A percentile compares a stretch with the other conserved stretches of the same genome.
These are phyloP conservation scores for Paramecium caudatum DNA, from an alignment of 73 alveolate species.

Conservation along the genomic window DNA sequence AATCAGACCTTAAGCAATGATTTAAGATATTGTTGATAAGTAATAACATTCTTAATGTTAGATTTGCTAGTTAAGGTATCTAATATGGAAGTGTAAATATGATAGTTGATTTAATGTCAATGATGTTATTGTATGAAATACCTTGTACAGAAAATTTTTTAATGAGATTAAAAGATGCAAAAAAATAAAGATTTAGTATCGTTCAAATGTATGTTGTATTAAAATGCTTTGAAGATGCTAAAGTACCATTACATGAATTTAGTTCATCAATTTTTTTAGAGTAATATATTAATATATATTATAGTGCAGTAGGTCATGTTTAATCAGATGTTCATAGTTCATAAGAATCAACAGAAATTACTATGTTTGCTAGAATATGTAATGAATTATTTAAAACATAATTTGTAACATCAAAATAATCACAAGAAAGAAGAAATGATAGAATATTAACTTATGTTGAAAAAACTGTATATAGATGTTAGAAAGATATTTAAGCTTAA, in stretches of 20 bases:
- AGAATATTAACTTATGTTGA: neutral
- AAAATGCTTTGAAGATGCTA: constrained; percentile 35
- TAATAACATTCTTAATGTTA: neutral
- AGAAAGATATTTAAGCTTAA: neutral
- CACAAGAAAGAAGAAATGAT: constrained; percentile 36
- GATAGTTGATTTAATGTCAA: neutral
- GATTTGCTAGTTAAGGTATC: constrained; percentile 39
- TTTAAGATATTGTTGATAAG: constrained; percentile 18
- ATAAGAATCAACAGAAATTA: neutral
- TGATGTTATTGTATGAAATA: constrained; percentile 35
- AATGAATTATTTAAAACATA: constrained; percentile 15
- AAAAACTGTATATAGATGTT: neutral
- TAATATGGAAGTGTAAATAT: neutral
- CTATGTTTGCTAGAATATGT: constrained; percentile 20
- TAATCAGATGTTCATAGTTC: neutral
- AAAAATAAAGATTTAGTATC: constrained; percentile 1
- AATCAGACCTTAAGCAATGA: constrained; percentile 5
- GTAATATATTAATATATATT: neutral
- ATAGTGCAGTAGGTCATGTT: neutral
- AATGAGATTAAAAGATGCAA: neutral
- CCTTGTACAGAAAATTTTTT: constrained; percentile 36
- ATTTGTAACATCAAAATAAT: neutral
- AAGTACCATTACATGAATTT: constrained; percentile 1
- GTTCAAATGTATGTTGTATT: neutral
- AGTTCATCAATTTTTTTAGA: neutral